Evolutionary conservation across 805 yeast genomes (phyloP).

Genomic region (Hanseniaspora lindneri): DNA sequence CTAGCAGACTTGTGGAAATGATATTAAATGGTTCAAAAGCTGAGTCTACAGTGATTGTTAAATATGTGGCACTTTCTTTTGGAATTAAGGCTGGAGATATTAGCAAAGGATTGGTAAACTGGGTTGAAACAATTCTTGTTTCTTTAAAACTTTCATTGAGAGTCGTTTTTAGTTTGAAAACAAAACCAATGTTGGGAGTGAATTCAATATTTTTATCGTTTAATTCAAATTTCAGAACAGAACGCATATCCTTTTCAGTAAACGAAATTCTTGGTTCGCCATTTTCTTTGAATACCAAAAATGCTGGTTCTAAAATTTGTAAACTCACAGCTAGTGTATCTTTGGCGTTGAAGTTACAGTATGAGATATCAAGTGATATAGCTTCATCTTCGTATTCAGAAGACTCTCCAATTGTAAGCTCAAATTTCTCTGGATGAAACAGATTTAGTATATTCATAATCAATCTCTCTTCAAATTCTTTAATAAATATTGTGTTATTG

Average conservation of each 20-base stretch:
- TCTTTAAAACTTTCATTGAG: not conserved
- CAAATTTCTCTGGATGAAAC: constrained; percentile 19
- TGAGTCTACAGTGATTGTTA: not conserved
- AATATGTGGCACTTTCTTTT: not conserved
- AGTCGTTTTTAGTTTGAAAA: not conserved
- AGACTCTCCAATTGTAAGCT: constrained; percentile 16
- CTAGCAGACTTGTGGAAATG: not conserved
- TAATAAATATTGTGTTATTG: constrained; percentile 22
- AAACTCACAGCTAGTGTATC: constrained; percentile 16
- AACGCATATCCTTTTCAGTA: constrained; percentile 3
- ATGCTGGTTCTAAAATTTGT: not conserved
- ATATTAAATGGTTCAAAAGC: constrained; percentile 4
- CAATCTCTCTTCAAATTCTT: constrained; percentile 19
- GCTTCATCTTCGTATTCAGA: not conserved
- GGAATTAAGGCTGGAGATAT: not conserved
- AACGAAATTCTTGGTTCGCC: constrained; percentile 24
- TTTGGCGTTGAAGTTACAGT: not conserved
- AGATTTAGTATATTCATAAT: constrained; percentile 19
- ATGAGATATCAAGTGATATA: not conserved
- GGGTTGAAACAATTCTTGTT: not conserved
- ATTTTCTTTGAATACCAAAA: constrained; percentile 15
- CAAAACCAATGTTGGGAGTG: not conserved
- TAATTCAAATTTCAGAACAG: not conserved
- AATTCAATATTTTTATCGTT: constrained; percentile 14
- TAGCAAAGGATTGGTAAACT: not conserved